A percentile compares a stretch with the other conserved stretches of the same genome.
These are phyloP conservation scores for Yamadazyma aaseri DNA, from an alignment of 1,139 yeast species.

Conservation along the genomic window DNA sequence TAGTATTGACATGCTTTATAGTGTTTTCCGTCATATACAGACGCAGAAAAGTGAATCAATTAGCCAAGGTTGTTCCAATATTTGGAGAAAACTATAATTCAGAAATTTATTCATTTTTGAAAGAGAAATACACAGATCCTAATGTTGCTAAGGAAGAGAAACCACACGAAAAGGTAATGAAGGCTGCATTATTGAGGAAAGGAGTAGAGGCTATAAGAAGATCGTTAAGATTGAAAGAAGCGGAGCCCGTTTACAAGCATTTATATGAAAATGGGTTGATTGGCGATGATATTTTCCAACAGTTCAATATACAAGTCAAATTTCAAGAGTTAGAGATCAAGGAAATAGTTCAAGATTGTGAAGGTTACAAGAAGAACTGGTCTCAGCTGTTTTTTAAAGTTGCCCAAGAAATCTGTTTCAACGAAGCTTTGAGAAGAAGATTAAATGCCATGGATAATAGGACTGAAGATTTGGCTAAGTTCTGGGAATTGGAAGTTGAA, in stretches of 20 bases:
- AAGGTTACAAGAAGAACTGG: conserved; percentile 76
- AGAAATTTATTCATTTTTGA: conserved; percentile 61
- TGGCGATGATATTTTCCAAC: conserved; percentile 84
- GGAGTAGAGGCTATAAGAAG: conserved; percentile 73
- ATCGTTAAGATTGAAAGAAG: conserved; percentile 68
- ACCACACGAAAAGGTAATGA: conserved; percentile 78
- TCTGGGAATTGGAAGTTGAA: conserved; percentile 48
- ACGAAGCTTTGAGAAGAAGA: conserved; percentile 86
- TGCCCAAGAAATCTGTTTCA: conserved; percentile 87
- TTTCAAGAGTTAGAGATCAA: conserved; percentile 77
- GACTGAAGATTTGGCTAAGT: conserved; percentile 42
- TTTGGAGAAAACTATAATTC: conserved; percentile 68
- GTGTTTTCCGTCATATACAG: conserved; percentile 76
- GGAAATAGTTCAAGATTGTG: conserved; percentile 78
- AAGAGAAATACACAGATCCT: conserved; percentile 43
- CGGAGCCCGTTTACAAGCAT: conserved; percentile 62
- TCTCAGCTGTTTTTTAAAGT: conserved; percentile 70
- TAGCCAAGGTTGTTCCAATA: conserved; percentile 63
- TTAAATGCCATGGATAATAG: conserved; percentile 62
- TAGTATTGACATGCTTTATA: conserved; percentile 67
- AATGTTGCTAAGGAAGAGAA: conserved; percentile 39
- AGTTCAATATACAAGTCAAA: conserved; percentile 75
- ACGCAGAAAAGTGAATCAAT: conserved; percentile 51
- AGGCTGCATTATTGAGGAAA: conserved; percentile 78
- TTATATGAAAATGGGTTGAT: conserved; percentile 86